A percentile compares a stretch with the other conserved stretches of the same genome.
Evolutionary conservation across 495 filamentous ascomycete genomes (phyloP).

Genomic region (Ascodesmis nigricans): DNA sequence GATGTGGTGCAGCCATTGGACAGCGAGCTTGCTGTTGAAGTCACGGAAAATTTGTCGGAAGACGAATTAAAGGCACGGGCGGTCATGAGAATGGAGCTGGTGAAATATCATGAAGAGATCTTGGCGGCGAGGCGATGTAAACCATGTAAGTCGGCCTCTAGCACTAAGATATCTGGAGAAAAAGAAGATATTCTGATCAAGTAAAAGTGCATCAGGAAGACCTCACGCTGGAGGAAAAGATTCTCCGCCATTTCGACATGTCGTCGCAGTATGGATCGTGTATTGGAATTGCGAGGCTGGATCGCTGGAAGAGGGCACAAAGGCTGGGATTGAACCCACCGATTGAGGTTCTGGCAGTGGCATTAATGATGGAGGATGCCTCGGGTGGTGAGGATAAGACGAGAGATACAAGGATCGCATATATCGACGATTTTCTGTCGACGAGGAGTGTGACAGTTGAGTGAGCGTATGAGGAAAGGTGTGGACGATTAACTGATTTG

Average conservation of each 20-base stretch:
- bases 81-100: not conserved
- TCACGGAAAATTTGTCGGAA: not conserved
- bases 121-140: not conserved
- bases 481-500: too few species aligned
- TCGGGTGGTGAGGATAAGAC: constrained; percentile 23
- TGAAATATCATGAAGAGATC: not conserved
- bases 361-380: constrained; percentile 46
- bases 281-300: constrained; percentile 58
- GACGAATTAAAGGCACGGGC: not conserved
- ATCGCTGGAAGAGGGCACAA: constrained; percentile 75
- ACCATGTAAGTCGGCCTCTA: too few species aligned
- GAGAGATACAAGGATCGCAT: constrained; percentile 34
- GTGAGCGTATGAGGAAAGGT: too few species aligned
- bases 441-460: constrained; percentile 8
- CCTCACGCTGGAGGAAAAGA: constrained; percentile 54
- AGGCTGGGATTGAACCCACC: constrained; percentile 61
- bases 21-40: not conserved
- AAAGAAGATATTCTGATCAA: too few species aligned
- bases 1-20: too few species aligned
- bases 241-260: constrained; percentile 73
- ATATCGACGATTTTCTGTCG: constrained; percentile 42
- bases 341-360: constrained; percentile 70
- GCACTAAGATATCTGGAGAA: too few species aligned
- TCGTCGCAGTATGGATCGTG: constrained; percentile 77
- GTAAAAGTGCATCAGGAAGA: constrained; percentile 46